Conservation (phyloP, 208 protist genomes). For the Leishmania braziliensis region DNA sequence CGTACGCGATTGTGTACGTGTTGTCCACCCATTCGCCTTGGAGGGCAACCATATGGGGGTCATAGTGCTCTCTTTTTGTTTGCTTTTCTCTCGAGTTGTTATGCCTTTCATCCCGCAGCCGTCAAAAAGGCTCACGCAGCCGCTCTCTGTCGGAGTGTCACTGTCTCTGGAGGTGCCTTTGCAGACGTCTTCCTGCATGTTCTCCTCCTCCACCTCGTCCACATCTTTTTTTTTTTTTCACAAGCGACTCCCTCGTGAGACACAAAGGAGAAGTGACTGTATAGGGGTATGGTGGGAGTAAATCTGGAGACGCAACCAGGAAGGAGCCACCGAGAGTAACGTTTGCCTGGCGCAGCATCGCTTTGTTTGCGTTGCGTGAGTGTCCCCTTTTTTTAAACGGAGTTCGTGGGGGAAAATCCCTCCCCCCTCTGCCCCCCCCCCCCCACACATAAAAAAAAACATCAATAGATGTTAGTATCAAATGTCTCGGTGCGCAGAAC, state of each 20-base stretch:
- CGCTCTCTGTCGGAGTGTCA: background rate
- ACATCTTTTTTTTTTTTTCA: background rate
- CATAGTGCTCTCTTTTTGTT: slow-evolving; percentile 1
- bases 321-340: background rate
- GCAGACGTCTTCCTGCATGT: background rate
- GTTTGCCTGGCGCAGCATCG: background rate
- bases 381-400: background rate
- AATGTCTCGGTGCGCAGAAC: background rate
- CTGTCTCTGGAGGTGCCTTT: background rate
- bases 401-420: background rate
- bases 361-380: background rate
- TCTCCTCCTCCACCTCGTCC: background rate
- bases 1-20: background rate
- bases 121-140: background rate
- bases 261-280: background rate
- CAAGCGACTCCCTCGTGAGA: background rate
- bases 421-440: no score
- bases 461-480: background rate
- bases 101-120: background rate
- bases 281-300: background rate
- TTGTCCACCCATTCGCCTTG: slow-evolving; percentile 7
- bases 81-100: background rate
- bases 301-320: background rate
- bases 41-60: background rate
- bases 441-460: background rate